Conservation (phyloP, 805 yeast genomes). For the Hanseniaspora nectarophila region DNA sequence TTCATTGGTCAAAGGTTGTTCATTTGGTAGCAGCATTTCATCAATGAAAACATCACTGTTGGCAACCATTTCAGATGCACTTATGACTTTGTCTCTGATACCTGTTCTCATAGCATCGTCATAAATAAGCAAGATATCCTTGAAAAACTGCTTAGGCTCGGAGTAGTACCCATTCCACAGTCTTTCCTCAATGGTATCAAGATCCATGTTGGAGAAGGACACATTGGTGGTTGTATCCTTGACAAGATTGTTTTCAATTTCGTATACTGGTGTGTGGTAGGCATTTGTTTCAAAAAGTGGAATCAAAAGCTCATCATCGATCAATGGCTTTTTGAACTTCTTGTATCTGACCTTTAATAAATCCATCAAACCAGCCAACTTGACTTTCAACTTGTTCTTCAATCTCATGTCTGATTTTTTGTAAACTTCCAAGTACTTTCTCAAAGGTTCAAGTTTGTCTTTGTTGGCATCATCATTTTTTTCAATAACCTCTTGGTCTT, state of each 20-base stretch:
- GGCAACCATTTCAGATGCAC: slow-evolving; percentile 90
- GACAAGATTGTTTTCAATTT: slow-evolving; percentile 60
- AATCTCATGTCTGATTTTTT: slow-evolving; percentile 63
- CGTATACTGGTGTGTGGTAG: slow-evolving; percentile 32
- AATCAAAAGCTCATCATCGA: slow-evolving; percentile 61
- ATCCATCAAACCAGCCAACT: slow-evolving; percentile 80
- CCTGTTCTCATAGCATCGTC: slow-evolving; percentile 61
- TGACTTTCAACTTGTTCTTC: slow-evolving; percentile 74
- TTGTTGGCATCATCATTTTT: slow-evolving; percentile 25
- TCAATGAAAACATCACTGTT: slow-evolving; percentile 93
- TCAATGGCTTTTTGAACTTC: slow-evolving; percentile 77
- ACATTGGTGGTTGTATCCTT: slow-evolving; percentile 66
- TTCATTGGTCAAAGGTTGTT: slow-evolving; percentile 42
- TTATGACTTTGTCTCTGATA: slow-evolving; percentile 69
- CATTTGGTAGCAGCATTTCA: slow-evolving; percentile 56
- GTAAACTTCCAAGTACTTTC: slow-evolving; percentile 35
- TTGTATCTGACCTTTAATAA: slow-evolving; percentile 75
- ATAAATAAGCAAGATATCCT: slow-evolving; percentile 74
- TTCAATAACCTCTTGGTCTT: slow-evolving; percentile 19
- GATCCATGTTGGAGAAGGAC: slow-evolving; percentile 72
- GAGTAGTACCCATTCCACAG: slow-evolving; percentile 93
- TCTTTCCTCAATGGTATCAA: slow-evolving; percentile 87
- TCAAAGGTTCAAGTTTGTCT: slow-evolving; percentile 15
- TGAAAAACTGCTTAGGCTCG: slow-evolving; percentile 80
- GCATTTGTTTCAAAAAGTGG: slow-evolving; percentile 63